Percentiles rank a stretch among this genome's conserved stretches.
Evolutionary conservation across 2,329 filamentous ascomycete genomes (phyloP).

Genomic region (Beauveria sp.): DNA sequence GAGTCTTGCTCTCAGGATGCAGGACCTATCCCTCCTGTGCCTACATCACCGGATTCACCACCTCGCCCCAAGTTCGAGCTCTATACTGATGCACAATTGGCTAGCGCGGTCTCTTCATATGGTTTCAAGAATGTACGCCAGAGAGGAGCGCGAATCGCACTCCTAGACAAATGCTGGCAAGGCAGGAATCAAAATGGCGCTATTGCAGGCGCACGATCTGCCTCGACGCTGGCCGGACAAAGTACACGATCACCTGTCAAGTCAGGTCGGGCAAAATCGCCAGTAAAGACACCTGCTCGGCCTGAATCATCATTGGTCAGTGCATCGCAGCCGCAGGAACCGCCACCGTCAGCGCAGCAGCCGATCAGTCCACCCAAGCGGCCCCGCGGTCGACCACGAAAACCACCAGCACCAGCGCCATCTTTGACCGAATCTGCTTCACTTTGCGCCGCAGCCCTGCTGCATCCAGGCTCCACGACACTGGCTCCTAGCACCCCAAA

Average conservation of each 20-base stretch:
- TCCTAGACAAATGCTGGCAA: constrained; percentile 65
- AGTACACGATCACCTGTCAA: constrained; percentile 13
- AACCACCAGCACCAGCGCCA: constrained; percentile 1
- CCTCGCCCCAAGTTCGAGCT: constrained; percentile 49
- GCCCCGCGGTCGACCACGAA: constrained; percentile 17
- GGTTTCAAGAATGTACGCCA: constrained; percentile 68
- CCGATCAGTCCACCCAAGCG: constrained; percentile 27
- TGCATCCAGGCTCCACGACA: neutral
- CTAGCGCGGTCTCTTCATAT: constrained; percentile 53
- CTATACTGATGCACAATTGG: constrained; percentile 55
- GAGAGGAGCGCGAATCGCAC: constrained; percentile 59
- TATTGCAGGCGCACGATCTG: constrained; percentile 15
- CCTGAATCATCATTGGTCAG: constrained; percentile 7
- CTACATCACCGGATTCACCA: neutral
- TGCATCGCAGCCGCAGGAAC: constrained; percentile 22
- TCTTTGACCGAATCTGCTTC: constrained; percentile 1
- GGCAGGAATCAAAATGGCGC: constrained; percentile 37
- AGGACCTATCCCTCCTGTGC: neutral
- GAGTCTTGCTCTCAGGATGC: neutral
- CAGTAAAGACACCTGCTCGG: constrained; percentile 9
- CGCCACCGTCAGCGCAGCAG: constrained; percentile 28
- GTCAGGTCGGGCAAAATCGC: constrained; percentile 6
- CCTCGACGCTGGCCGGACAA: constrained; percentile 13
- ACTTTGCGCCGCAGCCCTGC: neutral
- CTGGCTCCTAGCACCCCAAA: constrained; percentile 13